phyloP scores from a whole-genome alignment of 2,329 filamentous ascomycete species.

The Pochonia chlamydosporia region DNA sequence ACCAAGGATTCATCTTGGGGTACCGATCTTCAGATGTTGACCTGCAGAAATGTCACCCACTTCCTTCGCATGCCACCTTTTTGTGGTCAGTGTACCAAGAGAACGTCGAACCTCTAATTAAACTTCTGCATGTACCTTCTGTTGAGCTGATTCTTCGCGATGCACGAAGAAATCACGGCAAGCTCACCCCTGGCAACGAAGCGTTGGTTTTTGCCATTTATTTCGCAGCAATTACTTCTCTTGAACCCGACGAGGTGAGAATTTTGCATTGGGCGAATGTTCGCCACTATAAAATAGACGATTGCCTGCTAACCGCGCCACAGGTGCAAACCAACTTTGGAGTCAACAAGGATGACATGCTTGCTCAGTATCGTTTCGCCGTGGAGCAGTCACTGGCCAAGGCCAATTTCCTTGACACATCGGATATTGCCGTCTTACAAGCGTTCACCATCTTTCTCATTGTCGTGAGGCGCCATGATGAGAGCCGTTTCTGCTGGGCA shows the following conservation, averaged over 20 bases:
- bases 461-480: conserved; percentile 40
- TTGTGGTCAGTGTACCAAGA: conserved; percentile 69
- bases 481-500: conserved; percentile 53
- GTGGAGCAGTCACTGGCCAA: conserved; percentile 52
- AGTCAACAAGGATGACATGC: conserved; percentile 36
- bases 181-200: conserved; percentile 50
- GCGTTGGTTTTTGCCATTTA: conserved; percentile 61
- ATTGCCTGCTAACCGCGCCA: neutral
- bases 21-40: conserved; percentile 68
- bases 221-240: conserved; percentile 50
- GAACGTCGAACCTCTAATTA: conserved; percentile 68
- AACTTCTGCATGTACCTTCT: conserved; percentile 65
- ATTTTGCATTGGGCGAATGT: neutral
- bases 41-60: conserved; percentile 57
- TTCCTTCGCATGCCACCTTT: conserved; percentile 57
- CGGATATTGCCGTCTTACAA: conserved; percentile 51
- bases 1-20: conserved; percentile 68
- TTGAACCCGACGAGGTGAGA: conserved; percentile 54
- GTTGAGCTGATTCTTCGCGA: conserved; percentile 56
- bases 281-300: neutral
- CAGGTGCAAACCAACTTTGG: conserved; percentile 35
- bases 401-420: conserved; percentile 51
- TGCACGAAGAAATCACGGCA: conserved; percentile 53
- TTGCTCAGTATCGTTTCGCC: conserved; percentile 44
- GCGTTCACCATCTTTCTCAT: conserved; percentile 52